Base-by-base conservation (phyloP, 441 rosid species). In the Iberis amara region DNA sequence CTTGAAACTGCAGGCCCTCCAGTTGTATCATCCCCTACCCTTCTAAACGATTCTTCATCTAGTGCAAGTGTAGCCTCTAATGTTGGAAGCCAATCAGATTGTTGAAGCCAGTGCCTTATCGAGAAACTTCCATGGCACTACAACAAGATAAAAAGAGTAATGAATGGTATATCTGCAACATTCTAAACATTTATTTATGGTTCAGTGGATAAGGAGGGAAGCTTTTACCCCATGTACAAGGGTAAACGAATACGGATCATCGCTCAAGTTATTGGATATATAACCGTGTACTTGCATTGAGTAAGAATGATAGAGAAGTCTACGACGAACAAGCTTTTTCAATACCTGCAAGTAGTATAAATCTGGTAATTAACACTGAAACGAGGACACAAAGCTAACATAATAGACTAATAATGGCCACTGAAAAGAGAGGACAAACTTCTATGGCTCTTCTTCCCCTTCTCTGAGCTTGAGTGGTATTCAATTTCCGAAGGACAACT, bases 111-210 rank as follows among this genome's bases (percentile, higher is more conserved):
- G 56, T 92, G 98, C 65, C 94, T 76, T 60, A 88, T 74, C 5
- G 98, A 92, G 64, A 80, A 92, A 71, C 98, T 86, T 40, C 94
- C 98, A 73, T 92, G 91, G 71, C 84, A 82, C 98, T 92, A 73
- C 55, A 67, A 68, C 41, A 60, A 53, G 28, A 47, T 21, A 58
- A 15, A 8, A 1, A 40, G 14, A 21, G 39, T 47, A 58, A 23
- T 3, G 15, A 41, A 49, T 10, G 21, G 33, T 21, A 27, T 12
- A 8, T 32, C 11, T 55, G 38, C 43, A 15, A 7, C 49, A 45
- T 30, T 43, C 10, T 52, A 48, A 21, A 24, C 7, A 41, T 12
- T 18, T 18, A 14, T 11, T 27, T 3, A 48, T 18, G 13, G 3
- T 14, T 52, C 26, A 42, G 33, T 31, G 9, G 30, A 33, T 32